These are phyloP conservation scores for maize (Zea mays) DNA, from an alignment of 176 grass and related monocot genomes.

Conservation along the genomic window Zm-B73-REFERENCE-NAM-5.0 NC_050096.1:66303501-66304000, in stretches of 20 bases:
- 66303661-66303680: neutral
- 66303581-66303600: neutral
- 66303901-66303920: constrained; percentile 1
- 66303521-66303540: neutral
- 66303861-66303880: neutral
- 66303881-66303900: neutral
- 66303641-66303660: neutral
- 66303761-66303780: neutral
- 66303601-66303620: neutral
- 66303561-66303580: neutral
- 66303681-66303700: constrained; percentile 7
- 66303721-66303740: neutral
- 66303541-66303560: neutral
- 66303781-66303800: neutral
- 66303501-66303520: constrained; percentile 12
- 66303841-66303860: neutral
- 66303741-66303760: constrained; percentile 10
- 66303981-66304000: neutral
- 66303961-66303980: neutral
- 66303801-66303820: neutral
- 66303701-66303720: neutral
- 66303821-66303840: neutral
- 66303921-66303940: constrained; percentile 22
- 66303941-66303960: constrained; percentile 11
- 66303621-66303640: constrained; percentile 5